A percentile compares a stretch with the other conserved stretches of the same genome.
phyloP scores from a whole-genome alignment of 768 basidiomycete species.

The Gloeophyllum trabeum region DNA sequence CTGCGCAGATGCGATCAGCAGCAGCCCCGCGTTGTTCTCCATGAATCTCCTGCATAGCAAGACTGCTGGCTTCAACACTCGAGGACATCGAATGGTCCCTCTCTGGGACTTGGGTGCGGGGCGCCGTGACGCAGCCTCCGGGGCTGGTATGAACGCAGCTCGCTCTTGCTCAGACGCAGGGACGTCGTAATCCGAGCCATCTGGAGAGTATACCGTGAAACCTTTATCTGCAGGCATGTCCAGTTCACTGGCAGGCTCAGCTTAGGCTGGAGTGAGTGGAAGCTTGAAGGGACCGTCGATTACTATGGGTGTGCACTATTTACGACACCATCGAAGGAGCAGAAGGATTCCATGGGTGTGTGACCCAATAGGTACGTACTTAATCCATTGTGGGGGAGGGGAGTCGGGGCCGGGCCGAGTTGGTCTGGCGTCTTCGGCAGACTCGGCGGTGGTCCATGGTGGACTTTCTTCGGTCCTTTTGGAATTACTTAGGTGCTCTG shows the following conservation, averaged over 20 bases:
- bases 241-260: background rate
- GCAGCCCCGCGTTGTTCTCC: constrained; percentile 40
- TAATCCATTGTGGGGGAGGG: background rate
- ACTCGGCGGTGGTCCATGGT: too few relatives aligned
- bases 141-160: background rate
- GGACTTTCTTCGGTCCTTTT: too few relatives aligned
- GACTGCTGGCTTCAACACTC: background rate
- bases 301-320: background rate
- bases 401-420: background rate
- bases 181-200: background rate
- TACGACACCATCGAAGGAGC: background rate
- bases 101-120: too few relatives aligned
- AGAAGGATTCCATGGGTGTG: background rate
- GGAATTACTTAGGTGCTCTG: too few relatives aligned
- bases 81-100: too few relatives aligned
- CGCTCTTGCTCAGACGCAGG: background rate
- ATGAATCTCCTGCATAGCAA: constrained; percentile 2
- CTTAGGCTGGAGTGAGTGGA: background rate
- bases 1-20: constrained; percentile 46
- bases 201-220: background rate
- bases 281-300: background rate
- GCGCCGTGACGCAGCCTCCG: too few relatives aligned
- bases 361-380: background rate
- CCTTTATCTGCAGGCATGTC: background rate
- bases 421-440: background rate